Evolutionary conservation across 2,329 filamentous ascomycete genomes (phyloP).

Genomic region (Ambrosiella xylebori): DNA sequence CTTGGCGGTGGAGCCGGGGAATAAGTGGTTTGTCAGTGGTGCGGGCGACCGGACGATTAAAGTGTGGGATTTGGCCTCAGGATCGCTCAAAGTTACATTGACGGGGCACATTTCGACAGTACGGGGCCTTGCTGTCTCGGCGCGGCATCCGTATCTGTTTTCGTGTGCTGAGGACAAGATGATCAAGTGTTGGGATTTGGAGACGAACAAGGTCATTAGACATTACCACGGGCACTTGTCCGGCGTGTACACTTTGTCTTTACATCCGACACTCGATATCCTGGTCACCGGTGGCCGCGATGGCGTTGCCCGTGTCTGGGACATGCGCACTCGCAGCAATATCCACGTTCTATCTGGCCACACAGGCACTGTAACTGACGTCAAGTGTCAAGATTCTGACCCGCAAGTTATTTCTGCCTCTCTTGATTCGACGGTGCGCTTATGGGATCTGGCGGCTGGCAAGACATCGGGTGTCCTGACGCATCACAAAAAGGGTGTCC

Average conservation of each 20-base stretch:
- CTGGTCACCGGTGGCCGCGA: slow-evolving; percentile 89
- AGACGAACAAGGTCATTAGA: slow-evolving; percentile 98
- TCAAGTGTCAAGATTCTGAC: slow-evolving; percentile 89
- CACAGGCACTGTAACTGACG: slow-evolving; percentile 72
- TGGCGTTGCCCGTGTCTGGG: slow-evolving; percentile 90
- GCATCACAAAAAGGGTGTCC: slow-evolving; percentile 95
- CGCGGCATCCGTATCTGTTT: slow-evolving; percentile 89
- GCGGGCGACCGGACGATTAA: slow-evolving; percentile 95
- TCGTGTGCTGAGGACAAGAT: slow-evolving; percentile 98
- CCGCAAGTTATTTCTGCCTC: slow-evolving; percentile 91
- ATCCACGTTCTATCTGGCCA: slow-evolving; percentile 87
- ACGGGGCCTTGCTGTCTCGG: slow-evolving; percentile 77
- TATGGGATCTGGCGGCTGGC: slow-evolving; percentile 92
- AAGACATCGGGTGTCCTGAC: slow-evolving; percentile 94
- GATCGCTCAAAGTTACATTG: slow-evolving; percentile 65
- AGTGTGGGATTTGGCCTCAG: slow-evolving; percentile 90
- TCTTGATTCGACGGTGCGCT: slow-evolving; percentile 72
- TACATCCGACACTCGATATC: slow-evolving; percentile 92
- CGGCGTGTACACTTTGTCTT: slow-evolving; percentile 78
- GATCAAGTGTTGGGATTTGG: slow-evolving; percentile 99
- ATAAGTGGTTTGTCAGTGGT: slow-evolving; percentile 93
- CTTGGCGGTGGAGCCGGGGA: slow-evolving; percentile 83
- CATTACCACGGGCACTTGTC: slow-evolving; percentile 96
- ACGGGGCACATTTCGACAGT: slow-evolving; percentile 93
- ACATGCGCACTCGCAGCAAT: slow-evolving; percentile 93